Percentiles rank a stretch among this genome's conserved stretches.
These are phyloP conservation scores for Neofusicoccum sp. DNA, from an alignment of 2,329 filamentous ascomycete genomes.

Conservation along the genomic window DNA sequence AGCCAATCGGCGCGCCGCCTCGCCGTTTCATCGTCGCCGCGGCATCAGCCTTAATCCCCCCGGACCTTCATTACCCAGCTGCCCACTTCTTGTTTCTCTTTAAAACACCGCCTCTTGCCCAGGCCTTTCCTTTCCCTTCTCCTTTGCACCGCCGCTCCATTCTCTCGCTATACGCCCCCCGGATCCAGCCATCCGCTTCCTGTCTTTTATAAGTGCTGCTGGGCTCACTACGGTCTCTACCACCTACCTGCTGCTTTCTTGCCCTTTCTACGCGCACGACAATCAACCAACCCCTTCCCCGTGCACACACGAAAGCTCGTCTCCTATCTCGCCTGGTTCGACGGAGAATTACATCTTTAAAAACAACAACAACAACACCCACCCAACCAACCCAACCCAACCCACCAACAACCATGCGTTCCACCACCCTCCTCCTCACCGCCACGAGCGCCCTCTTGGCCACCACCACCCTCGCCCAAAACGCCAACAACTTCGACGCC, in stretches of 20 bases:
- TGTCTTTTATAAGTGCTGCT: constrained; percentile 11
- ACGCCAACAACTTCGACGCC: constrained; percentile 7
- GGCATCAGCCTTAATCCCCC: constrained; percentile 15
- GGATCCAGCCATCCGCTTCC: constrained; percentile 3
- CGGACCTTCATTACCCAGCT: not conserved
- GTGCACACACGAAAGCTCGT: constrained; percentile 3
- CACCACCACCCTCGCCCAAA: constrained; percentile 20
- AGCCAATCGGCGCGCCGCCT: not conserved
- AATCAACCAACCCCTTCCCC: not conserved
- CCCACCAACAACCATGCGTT: constrained; percentile 17
- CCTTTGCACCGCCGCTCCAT: not conserved
- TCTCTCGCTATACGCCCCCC: constrained; percentile 11
- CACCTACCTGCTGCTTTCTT: not conserved
- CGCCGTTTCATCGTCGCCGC: not conserved
- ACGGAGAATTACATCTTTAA: not conserved
- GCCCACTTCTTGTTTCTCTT: not conserved
- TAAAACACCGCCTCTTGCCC: not conserved
- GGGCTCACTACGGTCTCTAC: constrained; percentile 3
- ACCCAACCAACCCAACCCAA: not conserved
- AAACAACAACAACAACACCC: not conserved
- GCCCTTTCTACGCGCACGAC: not conserved
- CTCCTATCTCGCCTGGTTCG: not conserved
- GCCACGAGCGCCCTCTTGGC: constrained; percentile 16
- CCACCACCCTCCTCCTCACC: constrained; percentile 16
- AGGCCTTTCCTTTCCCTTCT: not conserved